A percentile compares a stretch with the other conserved stretches of the same genome.
These are phyloP conservation scores for Talaromyces borbonicus DNA, from an alignment of 495 filamentous ascomycete genomes.

Conservation along the genomic window DNA sequence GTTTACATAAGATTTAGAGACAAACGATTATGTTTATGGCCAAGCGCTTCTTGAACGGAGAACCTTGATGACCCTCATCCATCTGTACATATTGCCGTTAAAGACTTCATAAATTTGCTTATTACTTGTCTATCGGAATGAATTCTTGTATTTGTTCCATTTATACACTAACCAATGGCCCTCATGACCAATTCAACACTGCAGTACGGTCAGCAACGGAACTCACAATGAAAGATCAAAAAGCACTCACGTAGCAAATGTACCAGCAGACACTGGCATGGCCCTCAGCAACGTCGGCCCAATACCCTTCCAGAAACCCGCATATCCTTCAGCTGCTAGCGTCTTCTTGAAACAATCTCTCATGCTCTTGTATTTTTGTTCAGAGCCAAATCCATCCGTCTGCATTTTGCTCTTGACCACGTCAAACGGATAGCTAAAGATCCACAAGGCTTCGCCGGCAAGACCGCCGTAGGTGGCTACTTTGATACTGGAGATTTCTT, in stretches of 20 bases:
- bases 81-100: too few species aligned
- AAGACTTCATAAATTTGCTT: too few species aligned
- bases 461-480: conserved; percentile 87
- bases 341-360: conserved; percentile 83
- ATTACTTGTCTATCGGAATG: conserved; percentile 7
- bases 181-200: conserved; percentile 40
- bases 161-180: conserved; percentile 24
- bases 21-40: too few species aligned
- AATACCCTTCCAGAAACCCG: conserved; percentile 94
- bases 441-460: conserved; percentile 88
- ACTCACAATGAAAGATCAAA: not conserved
- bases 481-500: conserved; percentile 72
- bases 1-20: too few species aligned
- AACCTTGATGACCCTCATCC: too few species aligned
- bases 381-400: conserved; percentile 74
- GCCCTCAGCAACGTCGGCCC: conserved; percentile 89
- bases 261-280: conserved; percentile 95
- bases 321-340: conserved; percentile 61
- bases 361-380: conserved; percentile 69
- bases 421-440: conserved; percentile 88
- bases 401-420: conserved; percentile 99
- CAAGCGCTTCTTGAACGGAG: too few species aligned
- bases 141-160: not conserved
- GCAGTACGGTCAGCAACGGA: conserved; percentile 10
- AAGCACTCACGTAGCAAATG: conserved; percentile 65